Conservation (phyloP, 1,139 yeast species). For the Suhomyces chickasaworum region DNA sequence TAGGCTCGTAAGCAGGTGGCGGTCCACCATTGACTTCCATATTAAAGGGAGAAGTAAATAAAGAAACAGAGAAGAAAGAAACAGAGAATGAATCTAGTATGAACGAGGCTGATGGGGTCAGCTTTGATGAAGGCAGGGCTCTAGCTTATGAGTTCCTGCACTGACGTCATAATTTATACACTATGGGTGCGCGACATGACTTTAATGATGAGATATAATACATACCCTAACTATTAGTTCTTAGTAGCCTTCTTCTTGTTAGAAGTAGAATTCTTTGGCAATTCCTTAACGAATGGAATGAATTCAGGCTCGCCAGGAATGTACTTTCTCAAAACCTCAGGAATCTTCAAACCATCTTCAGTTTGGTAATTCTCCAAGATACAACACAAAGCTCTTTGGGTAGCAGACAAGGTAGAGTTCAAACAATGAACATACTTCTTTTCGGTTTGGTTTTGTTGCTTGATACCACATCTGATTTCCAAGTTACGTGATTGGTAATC, state of each 20-base stretch:
- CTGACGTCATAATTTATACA: not conserved
- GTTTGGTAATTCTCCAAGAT: conserved; percentile 96
- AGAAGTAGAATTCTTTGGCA: conserved; percentile 92
- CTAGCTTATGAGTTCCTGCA: too few species aligned
- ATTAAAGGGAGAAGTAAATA: too few species aligned
- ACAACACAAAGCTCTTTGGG: conserved; percentile 98
- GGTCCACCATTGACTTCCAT: conserved; percentile 1
- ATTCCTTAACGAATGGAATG: conserved; percentile 83
- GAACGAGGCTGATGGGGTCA: not conserved
- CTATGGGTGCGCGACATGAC: not conserved
- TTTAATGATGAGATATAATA: not conserved
- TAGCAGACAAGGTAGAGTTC: conserved; percentile 96
- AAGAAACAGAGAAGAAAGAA: too few species aligned
- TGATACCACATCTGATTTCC: conserved; percentile 98
- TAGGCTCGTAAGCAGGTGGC: conserved; percentile 16
- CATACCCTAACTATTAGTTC: conserved; percentile 16
- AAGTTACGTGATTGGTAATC: conserved; percentile 98
- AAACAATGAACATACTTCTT: conserved; percentile 98
- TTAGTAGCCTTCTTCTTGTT: conserved; percentile 57
- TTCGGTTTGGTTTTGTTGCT: conserved; percentile 92
- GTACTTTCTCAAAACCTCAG: conserved; percentile 92
- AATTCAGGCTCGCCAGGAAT: conserved; percentile 99
- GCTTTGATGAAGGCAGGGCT: not conserved
- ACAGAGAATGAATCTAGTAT: not conserved
- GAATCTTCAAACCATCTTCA: conserved; percentile 89